Base-by-base conservation (phyloP, 2,329 filamentous ascomycete genomes). In the Sarocladium brachiariae region DNA sequence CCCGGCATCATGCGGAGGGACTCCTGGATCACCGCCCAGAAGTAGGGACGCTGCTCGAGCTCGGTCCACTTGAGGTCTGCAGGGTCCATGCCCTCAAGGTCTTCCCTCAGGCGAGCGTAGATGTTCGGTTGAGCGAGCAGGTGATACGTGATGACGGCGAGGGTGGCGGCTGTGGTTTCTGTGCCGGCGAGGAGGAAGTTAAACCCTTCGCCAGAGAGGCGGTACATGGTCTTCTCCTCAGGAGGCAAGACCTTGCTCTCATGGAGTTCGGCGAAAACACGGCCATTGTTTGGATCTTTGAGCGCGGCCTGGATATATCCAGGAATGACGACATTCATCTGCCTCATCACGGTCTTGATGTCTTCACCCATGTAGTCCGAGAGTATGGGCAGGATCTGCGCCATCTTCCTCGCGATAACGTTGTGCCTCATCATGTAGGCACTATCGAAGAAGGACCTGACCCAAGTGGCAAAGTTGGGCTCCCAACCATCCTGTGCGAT, bases 191-290 rank as follows among this genome's bases (percentile, higher is more conserved):
- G 55, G 0, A 71, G 47, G 18, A 74, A 53, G 4, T 61, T 56
- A 19, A 65, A 64, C 0, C 64, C 70, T 41, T 74, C 71, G 3
- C 70, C 61, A 9, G 60, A 60, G 1, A 72, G 56, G 1, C 67
- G 59, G 11, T 61, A 57, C 3, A 58, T 51, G 0, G 60, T 63
- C 38, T 67, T 69, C 47, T 75, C 70, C 4, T 67, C 50, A 2
- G 51, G 43, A 3, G 58, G 53, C 46, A 59, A n/a, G 10, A 53
- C 37, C 51, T 60, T 58, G 21, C 54, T 58, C 33, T 57, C 43
- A 24, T 62, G 52, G 13, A 64, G 51, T 14, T 64, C 59, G 19
- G 57, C 56, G 50, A 64, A 64, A 1, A 64, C 56, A 24, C 56
- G 53, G 6, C 58, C 56, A 6, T 61, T 62, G 19, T 55, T 43